Evolutionary conservation across 805 yeast genomes (phyloP), one percentile per base, ranked within the genome.

Genomic region (Cyberlindnera japonica): DNA sequence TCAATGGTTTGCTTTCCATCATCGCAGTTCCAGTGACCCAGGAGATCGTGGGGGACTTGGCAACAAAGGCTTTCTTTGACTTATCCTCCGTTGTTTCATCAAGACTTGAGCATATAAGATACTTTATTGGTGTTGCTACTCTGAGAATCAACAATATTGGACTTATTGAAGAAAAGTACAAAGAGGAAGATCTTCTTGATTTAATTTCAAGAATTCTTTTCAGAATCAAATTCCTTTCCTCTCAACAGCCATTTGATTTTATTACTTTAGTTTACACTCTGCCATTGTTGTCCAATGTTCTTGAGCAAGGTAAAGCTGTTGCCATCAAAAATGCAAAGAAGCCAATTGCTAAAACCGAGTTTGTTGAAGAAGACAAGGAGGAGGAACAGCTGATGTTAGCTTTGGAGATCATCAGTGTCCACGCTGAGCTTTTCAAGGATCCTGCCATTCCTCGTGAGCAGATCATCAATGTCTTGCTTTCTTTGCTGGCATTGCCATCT

Each of bases 321-420:
- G 75, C 83, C 1, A 53, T 75, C 38, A 72, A 67, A 47, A 76
- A 74, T 51, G 67, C 80, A 3, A 69, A 68, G 33, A 80, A 77
- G 53, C 71, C 67, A 3, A 60, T 65, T 9, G 66, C 72, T 1
- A 81, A 79, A 22, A 67, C 81, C 3, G 95, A 86, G 52, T 84
- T 81, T 58, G 74, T 74, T 22, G 91, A 87, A 40, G 95, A 86
- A 58, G 87, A 81, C 50, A 80, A 80, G n/a, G 89, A 84, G 56
- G 96, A 90, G 60, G 97, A 89, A 58, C 91, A 86, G 52, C 66
- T 89, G 36, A 61, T 84, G 36, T 65, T 91, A 42, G 83, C 91
- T 0, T 62, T 90, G 51, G 95, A 86, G 54, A 79, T 89, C 29
- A 68, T 91, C 40, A 69, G 79, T 29, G 72, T 74, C 3, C 90